A percentile compares a stretch with the other conserved stretches of the same genome.
phyloP scores from a whole-genome alignment of 2,329 filamentous ascomycete species.

The Phyllosticta capitalensis region DNA sequence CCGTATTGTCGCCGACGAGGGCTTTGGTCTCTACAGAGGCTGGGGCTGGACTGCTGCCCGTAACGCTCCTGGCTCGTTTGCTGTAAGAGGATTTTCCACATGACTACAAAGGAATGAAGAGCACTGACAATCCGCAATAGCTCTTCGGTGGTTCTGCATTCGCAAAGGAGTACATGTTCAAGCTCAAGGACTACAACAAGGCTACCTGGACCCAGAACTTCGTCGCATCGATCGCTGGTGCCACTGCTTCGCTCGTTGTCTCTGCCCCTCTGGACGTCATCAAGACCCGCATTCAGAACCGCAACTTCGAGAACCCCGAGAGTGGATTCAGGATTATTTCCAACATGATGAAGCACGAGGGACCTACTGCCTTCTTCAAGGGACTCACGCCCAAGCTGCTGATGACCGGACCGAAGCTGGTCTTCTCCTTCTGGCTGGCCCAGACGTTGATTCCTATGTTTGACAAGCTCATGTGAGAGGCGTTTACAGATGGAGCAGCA shows the following conservation, averaged over 20 bases:
- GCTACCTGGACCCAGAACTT: constrained; percentile 96
- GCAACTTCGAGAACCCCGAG: constrained; percentile 97
- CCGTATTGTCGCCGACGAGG: constrained; percentile 84
- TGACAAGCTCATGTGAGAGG: constrained; percentile 49
- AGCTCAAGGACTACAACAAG: constrained; percentile 87
- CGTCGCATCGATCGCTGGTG: constrained; percentile 87
- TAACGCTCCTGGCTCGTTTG: constrained; percentile 94
- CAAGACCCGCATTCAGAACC: constrained; percentile 97
- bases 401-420: constrained; percentile 98
- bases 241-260: constrained; percentile 87
- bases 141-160: constrained; percentile 96
- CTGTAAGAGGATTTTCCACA: constrained; percentile 46
- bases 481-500: too few species aligned
- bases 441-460: constrained; percentile 96
- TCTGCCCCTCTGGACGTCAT: constrained; percentile 96
- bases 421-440: constrained; percentile 99
- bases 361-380: constrained; percentile 87
- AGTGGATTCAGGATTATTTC: constrained; percentile 82
- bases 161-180: constrained; percentile 92
- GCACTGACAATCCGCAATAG: constrained; percentile 35
- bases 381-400: constrained; percentile 92
- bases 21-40: constrained; percentile 88
- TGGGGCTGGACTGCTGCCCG: constrained; percentile 97
- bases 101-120: not conserved
- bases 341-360: constrained; percentile 91